Conservation (phyloP, 129 eudicot genomes). For the Rutidosis leptorrhynchoides region DNA sequence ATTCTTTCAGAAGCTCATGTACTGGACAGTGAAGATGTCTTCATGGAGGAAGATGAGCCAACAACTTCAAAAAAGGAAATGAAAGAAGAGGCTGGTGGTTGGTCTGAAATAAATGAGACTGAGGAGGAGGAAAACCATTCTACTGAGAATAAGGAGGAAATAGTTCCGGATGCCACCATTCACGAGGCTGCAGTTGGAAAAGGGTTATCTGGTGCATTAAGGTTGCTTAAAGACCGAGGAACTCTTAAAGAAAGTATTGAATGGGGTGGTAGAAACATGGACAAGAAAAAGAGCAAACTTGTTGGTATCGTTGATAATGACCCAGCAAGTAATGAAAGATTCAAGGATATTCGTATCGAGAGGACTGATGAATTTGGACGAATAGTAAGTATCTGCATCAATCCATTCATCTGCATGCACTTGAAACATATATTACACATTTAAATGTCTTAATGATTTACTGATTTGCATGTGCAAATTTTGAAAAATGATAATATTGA, state of each 20-base stretch:
- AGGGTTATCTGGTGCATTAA: slow-evolving; percentile 79
- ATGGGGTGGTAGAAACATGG: slow-evolving; percentile 99
- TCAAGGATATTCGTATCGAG: slow-evolving; percentile 85
- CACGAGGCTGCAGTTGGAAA: slow-evolving; percentile 86
- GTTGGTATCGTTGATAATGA: slow-evolving; percentile 70
- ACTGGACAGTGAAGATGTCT: slow-evolving; percentile 66
- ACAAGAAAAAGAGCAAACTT: slow-evolving; percentile 91
- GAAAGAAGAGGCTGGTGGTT: slow-evolving; percentile 54
- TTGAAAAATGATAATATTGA: slow-evolving; percentile 1
- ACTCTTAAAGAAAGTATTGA: slow-evolving; percentile 73
- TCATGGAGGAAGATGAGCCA: slow-evolving; percentile 78
- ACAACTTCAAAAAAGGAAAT: slow-evolving; percentile 39
- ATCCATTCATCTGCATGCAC: no score
- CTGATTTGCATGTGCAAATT: neutral
- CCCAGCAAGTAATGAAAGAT: slow-evolving; percentile 47
- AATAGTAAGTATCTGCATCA: slow-evolving; percentile 84
- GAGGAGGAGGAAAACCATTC: slow-evolving; percentile 33
- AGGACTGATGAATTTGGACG: slow-evolving; percentile 94
- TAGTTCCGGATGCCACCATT: slow-evolving; percentile 67
- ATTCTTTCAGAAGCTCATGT: slow-evolving; percentile 61
- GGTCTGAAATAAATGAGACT: slow-evolving; percentile 61
- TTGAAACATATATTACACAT: no score
- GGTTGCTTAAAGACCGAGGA: slow-evolving; percentile 71
- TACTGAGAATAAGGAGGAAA: slow-evolving; percentile 43
- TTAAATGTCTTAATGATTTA: no score